These are phyloP conservation scores for Beauveria medogensis DNA, from an alignment of 2,329 filamentous ascomycete species.

Conservation along the genomic window DNA sequence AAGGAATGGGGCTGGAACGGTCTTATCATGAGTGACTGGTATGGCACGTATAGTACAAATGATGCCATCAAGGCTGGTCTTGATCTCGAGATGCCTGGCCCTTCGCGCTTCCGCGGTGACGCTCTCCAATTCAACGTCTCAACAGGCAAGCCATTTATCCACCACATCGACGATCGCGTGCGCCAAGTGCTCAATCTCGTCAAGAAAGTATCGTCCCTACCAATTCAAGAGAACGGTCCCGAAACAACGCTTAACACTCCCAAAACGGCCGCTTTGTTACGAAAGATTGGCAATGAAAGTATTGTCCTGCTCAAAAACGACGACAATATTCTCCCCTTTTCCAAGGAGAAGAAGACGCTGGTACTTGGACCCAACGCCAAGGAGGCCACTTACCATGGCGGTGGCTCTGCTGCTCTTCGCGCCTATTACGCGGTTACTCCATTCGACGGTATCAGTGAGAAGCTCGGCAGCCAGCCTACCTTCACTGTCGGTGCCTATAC, in stretches of 20 bases:
- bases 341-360: conserved; percentile 52
- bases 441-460: conserved; percentile 58
- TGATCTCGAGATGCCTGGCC: conserved; percentile 54
- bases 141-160: conserved; percentile 47
- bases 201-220: conserved; percentile 45
- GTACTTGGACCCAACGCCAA: conserved; percentile 52
- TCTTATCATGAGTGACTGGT: conserved; percentile 53
- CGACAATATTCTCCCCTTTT: conserved; percentile 52
- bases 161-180: conserved; percentile 49
- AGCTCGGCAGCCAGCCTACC: conserved; percentile 33
- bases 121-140: conserved; percentile 43
- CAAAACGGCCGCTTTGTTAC: conserved; percentile 55
- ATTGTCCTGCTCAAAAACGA: conserved; percentile 71
- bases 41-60: conserved; percentile 46
- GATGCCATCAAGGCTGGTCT: conserved; percentile 43
- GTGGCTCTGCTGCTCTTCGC: conserved; percentile 53
- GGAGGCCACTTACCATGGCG: conserved; percentile 50
- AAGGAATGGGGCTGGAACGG: conserved; percentile 52
- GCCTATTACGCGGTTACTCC: conserved; percentile 65
- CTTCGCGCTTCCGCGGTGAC: conserved; percentile 42
- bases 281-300: conserved; percentile 58
- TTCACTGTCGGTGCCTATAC: conserved; percentile 57
- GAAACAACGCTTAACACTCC: conserved; percentile 50
- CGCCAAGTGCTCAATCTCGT: conserved; percentile 51
- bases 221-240: conserved; percentile 45